A percentile compares a stretch with the other conserved stretches of the same genome.
Conservation (phyloP, 768 basidiomycete species). For the Rhodosporidiobolus sp. region DNA sequence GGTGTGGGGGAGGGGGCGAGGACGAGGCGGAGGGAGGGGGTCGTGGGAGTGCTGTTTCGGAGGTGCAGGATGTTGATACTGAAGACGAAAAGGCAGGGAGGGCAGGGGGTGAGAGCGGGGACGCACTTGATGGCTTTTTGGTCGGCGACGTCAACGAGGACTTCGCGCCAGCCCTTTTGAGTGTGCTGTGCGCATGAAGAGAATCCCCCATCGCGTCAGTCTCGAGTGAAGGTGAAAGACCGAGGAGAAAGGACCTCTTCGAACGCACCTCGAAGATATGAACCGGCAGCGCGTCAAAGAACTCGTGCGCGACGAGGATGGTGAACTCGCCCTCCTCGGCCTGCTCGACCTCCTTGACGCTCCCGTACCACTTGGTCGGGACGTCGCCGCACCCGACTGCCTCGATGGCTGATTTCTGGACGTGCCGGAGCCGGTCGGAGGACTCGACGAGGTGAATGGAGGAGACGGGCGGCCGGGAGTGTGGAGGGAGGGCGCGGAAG, state of each 20-base stretch:
- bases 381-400: constrained; percentile 31
- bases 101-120: not conserved
- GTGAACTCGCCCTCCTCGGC: constrained; percentile 59
- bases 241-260: no score
- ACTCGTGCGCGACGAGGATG: constrained; percentile 89
- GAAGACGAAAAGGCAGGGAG: not conserved
- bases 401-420: constrained; percentile 33
- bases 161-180: constrained; percentile 77
- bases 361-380: constrained; percentile 66
- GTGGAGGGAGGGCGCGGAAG: constrained; percentile 52
- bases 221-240: no score
- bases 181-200: constrained; percentile 57
- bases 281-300: constrained; percentile 93
- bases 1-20: constrained; percentile 62
- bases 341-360: constrained; percentile 58
- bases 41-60: constrained; percentile 31
- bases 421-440: constrained; percentile 30
- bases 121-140: constrained; percentile 28
- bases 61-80: constrained; percentile 27
- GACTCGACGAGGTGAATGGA: constrained; percentile 44
- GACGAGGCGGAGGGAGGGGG: constrained; percentile 61
- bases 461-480: constrained; percentile 23
- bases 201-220: no score
- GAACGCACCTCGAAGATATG: constrained; percentile 73
- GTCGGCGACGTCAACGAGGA: constrained; percentile 59